Conservation (phyloP, 306 rosid species). For the Quercus suber region DNA sequence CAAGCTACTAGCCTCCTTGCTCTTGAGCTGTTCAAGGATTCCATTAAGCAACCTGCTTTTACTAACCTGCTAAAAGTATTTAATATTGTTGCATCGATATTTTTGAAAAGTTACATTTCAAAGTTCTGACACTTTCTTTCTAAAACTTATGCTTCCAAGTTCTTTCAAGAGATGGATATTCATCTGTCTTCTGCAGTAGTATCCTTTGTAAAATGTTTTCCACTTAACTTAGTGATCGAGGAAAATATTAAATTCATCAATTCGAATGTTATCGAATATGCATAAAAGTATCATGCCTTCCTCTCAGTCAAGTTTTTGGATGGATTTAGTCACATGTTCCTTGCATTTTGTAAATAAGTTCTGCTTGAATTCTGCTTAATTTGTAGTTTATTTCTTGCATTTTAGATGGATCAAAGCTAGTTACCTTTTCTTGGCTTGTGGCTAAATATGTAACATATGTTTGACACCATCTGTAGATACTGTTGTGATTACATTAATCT, state of each 20-base stretch:
- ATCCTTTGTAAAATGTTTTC: neutral
- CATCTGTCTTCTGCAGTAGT: neutral
- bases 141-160: neutral
- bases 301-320: neutral
- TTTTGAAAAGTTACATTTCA: neutral
- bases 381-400: neutral
- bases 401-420: neutral
- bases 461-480: neutral
- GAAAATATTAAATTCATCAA: neutral
- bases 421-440: neutral
- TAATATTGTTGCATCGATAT: neutral
- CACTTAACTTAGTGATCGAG: neutral
- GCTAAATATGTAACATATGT: too few species aligned
- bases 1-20: neutral
- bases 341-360: neutral
- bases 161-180: neutral
- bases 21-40: neutral
- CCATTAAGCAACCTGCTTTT: neutral
- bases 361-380: neutral
- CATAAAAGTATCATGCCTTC: neutral
- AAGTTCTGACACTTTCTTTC: too few species aligned
- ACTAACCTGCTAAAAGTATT: neutral
- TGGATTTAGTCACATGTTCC: neutral
- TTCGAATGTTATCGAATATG: too few species aligned
- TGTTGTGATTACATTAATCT: conserved; percentile 11